Conservation (phyloP, 805 yeast genomes). For the Metschnikowia shivogae region DNA sequence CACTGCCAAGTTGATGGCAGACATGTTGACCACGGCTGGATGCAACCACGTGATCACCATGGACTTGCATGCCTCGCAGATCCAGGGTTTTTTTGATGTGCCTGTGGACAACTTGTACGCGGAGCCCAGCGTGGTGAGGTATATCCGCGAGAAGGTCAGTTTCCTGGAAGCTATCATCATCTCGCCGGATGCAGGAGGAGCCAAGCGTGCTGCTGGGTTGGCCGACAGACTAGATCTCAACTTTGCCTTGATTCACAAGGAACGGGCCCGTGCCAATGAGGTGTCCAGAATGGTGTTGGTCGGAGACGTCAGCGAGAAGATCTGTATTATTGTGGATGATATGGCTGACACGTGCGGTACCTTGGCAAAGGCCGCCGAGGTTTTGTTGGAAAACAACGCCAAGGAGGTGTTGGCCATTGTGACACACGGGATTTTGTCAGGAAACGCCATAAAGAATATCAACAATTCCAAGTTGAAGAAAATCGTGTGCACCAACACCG, state of each 20-base stretch:
- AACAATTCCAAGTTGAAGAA: conserved; percentile 63
- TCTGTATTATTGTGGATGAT: conserved; percentile 78
- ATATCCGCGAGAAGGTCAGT: conserved; percentile 60
- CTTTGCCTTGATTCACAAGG: conserved; percentile 82
- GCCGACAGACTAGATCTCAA: conserved; percentile 77
- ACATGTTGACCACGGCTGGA: conserved; percentile 77
- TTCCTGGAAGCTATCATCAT: conserved; percentile 65
- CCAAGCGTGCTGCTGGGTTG: conserved; percentile 81
- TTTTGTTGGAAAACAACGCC: conserved; percentile 63
- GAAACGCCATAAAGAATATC: conserved; percentile 67
- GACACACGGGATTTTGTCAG: conserved; percentile 76
- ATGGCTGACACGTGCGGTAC: conserved; percentile 93
- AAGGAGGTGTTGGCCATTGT: conserved; percentile 74
- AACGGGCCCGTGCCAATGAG: conserved; percentile 78
- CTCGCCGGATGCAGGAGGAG: conserved; percentile 90
- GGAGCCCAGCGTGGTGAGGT: conserved; percentile 75
- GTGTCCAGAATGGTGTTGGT: conserved; percentile 81
- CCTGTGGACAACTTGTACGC: conserved; percentile 85
- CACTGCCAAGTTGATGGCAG: conserved; percentile 81
- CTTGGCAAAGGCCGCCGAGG: conserved; percentile 76
- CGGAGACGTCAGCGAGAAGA: conserved; percentile 75
- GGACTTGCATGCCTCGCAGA: conserved; percentile 88
- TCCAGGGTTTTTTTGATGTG: conserved; percentile 78
- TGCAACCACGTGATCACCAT: conserved; percentile 83
- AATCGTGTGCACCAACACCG: conserved; percentile 77